A percentile compares a stretch with the other conserved stretches of the same genome.
These are phyloP conservation scores for Scutellaria galericulata DNA, from an alignment of 257 asterid species.

Conservation along the genomic window DNA sequence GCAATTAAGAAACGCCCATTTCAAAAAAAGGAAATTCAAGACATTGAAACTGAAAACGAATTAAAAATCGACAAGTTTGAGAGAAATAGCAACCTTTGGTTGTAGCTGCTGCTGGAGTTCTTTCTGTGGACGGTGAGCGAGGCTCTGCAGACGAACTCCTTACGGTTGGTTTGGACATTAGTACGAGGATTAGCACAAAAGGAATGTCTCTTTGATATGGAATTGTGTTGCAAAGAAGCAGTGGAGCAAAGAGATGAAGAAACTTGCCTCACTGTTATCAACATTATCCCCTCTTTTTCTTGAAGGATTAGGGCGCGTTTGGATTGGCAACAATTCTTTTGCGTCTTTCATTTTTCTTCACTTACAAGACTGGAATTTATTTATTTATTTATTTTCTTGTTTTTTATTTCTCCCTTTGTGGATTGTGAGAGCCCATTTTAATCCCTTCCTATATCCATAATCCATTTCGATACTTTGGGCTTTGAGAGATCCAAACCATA, in stretches of 20 bases:
- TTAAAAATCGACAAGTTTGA: not conserved
- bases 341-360: no score
- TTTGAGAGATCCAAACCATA: not conserved
- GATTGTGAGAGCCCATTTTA: not conserved
- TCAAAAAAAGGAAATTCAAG: conserved; percentile 7
- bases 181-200: conserved; percentile 35
- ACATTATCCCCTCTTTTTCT: conserved; percentile 62
- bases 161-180: conserved; percentile 32
- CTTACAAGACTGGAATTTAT: no score
- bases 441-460: no score
- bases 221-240: conserved; percentile 40
- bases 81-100: conserved; percentile 37
- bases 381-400: no score
- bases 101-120: conserved; percentile 33
- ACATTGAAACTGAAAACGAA: not conserved
- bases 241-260: conserved; percentile 52
- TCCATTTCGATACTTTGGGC: no score
- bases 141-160: conserved; percentile 46
- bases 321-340: conserved; percentile 20
- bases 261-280: conserved; percentile 63
- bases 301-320: conserved; percentile 25
- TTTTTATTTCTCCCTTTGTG: no score
- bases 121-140: conserved; percentile 47
- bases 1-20: not conserved
- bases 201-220: conserved; percentile 36